Evolutionary conservation across 169 alveolate species (phyloP), one percentile per base, ranked within the genome.

Genomic region (Plasmodium cynomolgi): DNA sequence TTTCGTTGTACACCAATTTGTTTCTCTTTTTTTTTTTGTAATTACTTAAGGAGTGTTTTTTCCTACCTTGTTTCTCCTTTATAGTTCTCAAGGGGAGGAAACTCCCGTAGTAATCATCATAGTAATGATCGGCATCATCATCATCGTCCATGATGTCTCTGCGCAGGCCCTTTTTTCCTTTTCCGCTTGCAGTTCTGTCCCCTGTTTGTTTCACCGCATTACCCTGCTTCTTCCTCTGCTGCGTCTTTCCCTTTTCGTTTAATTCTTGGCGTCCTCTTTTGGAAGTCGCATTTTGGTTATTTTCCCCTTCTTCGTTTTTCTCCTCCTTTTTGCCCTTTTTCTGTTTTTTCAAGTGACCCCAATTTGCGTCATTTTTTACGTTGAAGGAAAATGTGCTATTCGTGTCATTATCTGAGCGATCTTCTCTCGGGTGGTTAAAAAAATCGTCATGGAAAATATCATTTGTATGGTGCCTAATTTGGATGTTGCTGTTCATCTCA

Each of bases 321-420:
- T 75, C 41, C 8, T 75, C 29, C 80, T 47, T 85, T 31, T 20
- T 68, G 13, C 20, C 37, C 37, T 3, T 68, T 8, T 75, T 77
- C 47, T n/a, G 26, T 34, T 86, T 85, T 47, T 73, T 77, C 37
- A 47, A 39, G 29, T 34, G 23, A 11, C 6, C 23, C 31, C 31
- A 26, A 50, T 74, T 41, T 20, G 47, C 44, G 81, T 44, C 7
- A 75, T 77, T 75, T 75, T 75, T 75, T 56, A 86, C 44, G 37
- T 86, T 31, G 77, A 84, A 84, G 17, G 93, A 86, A 58, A 54
- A 77, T 41, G 84, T 71, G 68, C 85, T 86, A 75, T 77, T 75
- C 31, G 93, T 39, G 13, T 47, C 74, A 23, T 15, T 84, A 34
- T n/a, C 29, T 47, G 34, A 31, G 23, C 9, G 31, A 2, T 86